A percentile compares a stretch with the other conserved stretches of the same genome.
phyloP scores from a whole-genome alignment of 768 basidiomycete species.

The Phanerochaete sordida region DNA sequence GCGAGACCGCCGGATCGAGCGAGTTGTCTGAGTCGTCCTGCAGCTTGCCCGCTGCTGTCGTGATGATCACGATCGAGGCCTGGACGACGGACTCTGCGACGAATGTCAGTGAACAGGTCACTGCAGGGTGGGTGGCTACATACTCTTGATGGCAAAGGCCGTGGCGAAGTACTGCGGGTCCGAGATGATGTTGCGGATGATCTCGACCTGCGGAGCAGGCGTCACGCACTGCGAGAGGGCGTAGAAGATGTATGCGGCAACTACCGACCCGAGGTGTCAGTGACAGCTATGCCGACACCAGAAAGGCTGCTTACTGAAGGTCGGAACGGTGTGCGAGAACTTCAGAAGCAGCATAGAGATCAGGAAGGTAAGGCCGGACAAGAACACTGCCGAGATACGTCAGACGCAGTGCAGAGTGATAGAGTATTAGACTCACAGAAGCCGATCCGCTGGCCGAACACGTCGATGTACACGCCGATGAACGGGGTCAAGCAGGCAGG shows the following conservation, averaged over 20 bases:
- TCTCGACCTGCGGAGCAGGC: constrained; percentile 34
- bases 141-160: constrained; percentile 38
- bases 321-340: constrained; percentile 34
- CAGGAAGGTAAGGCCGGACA: constrained; percentile 37
- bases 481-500: constrained; percentile 38
- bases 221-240: constrained; percentile 34
- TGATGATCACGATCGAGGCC: constrained; percentile 40
- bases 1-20: constrained; percentile 33
- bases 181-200: constrained; percentile 38
- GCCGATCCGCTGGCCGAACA: constrained; percentile 34
- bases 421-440: constrained; percentile 29
- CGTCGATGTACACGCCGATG: constrained; percentile 38
- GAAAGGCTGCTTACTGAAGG: constrained; percentile 29
- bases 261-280: constrained; percentile 14
- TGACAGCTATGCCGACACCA: background rate
- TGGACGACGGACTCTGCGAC: constrained; percentile 37
- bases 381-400: constrained; percentile 27
- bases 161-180: constrained; percentile 40
- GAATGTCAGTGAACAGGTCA: background rate
- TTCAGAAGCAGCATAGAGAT: constrained; percentile 38
- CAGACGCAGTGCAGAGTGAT: background rate
- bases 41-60: constrained; percentile 37
- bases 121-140: background rate
- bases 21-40: constrained; percentile 35
- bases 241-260: constrained; percentile 41